phyloP scores from a whole-genome alignment of 1,284 basidiomycete genomes.

The Phellinidium pouzarii region DNA sequence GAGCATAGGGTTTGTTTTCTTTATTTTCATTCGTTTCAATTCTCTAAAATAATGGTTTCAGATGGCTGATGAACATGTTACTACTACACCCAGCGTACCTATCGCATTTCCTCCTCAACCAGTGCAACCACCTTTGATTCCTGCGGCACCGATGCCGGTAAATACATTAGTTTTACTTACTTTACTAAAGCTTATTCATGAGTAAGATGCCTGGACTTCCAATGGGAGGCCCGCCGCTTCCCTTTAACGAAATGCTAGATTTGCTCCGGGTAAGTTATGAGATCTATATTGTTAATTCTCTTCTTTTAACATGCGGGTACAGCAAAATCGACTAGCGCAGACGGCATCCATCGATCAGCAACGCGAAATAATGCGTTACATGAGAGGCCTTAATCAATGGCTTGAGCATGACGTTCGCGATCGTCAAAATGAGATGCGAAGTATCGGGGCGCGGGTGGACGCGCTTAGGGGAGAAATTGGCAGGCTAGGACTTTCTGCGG shows the following conservation, averaged over 20 bases:
- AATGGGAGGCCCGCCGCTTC: conserved; percentile 5
- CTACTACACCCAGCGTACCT: background rate
- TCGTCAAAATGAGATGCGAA: conserved; percentile 62
- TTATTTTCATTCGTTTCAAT: background rate
- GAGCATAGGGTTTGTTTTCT: background rate
- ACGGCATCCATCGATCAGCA: conserved; percentile 69
- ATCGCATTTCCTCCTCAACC: background rate
- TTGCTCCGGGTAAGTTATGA: conserved; percentile 49
- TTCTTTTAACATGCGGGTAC: conserved; percentile 12
- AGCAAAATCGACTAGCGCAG: conserved; percentile 71
- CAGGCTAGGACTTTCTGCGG: conserved; percentile 27
- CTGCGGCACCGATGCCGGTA: conserved; percentile 3
- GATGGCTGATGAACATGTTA: conserved; percentile 8
- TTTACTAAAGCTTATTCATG: background rate
- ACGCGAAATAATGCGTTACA: conserved; percentile 69
- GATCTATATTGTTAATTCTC: conserved; percentile 6
- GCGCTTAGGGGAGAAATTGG: conserved; percentile 47
- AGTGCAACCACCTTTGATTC: background rate
- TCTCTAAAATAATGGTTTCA: background rate
- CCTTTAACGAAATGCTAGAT: conserved; percentile 38
- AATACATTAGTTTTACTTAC: background rate
- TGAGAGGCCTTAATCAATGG: conserved; percentile 67
- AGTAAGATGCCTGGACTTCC: conserved; percentile 12
- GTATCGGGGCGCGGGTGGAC: conserved; percentile 57
- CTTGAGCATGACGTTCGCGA: conserved; percentile 65